These are phyloP conservation scores for Paramyrothecium sp. DNA, from an alignment of 2,329 filamentous ascomycete genomes.

Conservation along the genomic window DNA sequence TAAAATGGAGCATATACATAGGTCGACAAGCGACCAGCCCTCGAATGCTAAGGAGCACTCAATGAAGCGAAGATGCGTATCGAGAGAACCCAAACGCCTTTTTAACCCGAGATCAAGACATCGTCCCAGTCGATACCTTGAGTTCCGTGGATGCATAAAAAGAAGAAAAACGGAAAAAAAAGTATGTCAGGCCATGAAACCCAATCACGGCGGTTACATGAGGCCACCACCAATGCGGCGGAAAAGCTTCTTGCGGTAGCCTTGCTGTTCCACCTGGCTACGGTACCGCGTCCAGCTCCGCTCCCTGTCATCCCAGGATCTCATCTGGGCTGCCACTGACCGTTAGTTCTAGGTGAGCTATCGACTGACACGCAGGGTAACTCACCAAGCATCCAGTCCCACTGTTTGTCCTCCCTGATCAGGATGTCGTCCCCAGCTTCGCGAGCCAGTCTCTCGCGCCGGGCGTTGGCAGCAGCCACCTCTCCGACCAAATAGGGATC, in stretches of 20 bases:
- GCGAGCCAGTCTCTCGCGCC: constrained; percentile 54
- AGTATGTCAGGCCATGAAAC: background rate
- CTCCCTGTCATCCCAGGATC: constrained; percentile 49
- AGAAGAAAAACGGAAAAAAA: background rate
- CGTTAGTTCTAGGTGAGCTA: constrained; percentile 11
- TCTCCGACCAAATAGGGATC: constrained; percentile 69
- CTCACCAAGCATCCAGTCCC: constrained; percentile 61
- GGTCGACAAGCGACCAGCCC: too few species aligned
- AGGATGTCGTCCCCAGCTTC: constrained; percentile 56
- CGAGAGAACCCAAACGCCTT: too few species aligned
- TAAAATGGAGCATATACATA: too few species aligned
- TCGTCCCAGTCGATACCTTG: background rate
- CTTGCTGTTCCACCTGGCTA: constrained; percentile 29
- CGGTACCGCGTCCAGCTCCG: constrained; percentile 44
- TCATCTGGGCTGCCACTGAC: constrained; percentile 44
- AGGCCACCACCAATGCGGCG: constrained; percentile 36
- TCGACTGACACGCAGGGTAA: constrained; percentile 9
- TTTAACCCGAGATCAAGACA: too few species aligned
- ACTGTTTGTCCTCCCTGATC: constrained; percentile 54
- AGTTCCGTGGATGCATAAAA: background rate
- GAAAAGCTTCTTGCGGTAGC: constrained; percentile 34
- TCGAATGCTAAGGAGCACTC: too few species aligned
- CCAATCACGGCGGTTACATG: constrained; percentile 12
- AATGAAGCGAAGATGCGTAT: too few species aligned
- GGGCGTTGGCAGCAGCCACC: constrained; percentile 56